These are phyloP conservation scores for Aureobasidium sp. DNA, from an alignment of 2,329 filamentous ascomycete species.

Conservation along the genomic window DNA sequence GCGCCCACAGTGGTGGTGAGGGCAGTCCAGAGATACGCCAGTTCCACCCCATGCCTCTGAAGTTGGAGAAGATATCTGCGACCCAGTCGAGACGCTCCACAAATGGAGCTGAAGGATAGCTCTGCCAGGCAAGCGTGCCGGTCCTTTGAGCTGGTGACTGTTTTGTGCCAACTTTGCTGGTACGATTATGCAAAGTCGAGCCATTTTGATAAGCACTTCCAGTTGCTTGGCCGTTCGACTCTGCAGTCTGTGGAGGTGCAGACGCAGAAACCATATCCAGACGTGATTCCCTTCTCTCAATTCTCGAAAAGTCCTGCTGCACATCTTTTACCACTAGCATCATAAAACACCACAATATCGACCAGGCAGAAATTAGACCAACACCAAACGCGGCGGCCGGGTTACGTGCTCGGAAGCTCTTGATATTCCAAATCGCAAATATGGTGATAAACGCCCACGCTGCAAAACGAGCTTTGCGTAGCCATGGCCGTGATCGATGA, in stretches of 20 bases:
- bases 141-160: constrained; percentile 19
- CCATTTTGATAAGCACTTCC: constrained; percentile 1
- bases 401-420: constrained; percentile 39
- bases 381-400: constrained; percentile 47
- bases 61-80: constrained; percentile 47
- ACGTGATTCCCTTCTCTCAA: constrained; percentile 35
- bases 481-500: constrained; percentile 32
- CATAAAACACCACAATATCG: constrained; percentile 44
- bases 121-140: constrained; percentile 44
- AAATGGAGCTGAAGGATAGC: constrained; percentile 40
- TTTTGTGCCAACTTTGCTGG: constrained; percentile 19
- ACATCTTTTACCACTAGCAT: constrained; percentile 49
- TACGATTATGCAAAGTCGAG: constrained; percentile 12
- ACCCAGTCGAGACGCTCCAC: constrained; percentile 51
- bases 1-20: constrained; percentile 34
- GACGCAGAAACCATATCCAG: not conserved
- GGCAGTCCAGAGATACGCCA: constrained; percentile 45
- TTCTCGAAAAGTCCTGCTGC: constrained; percentile 47
- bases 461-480: constrained; percentile 36
- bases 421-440: constrained; percentile 37
- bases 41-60: constrained; percentile 54
- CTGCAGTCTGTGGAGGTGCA: not conserved
- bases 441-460: constrained; percentile 38
- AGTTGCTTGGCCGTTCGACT: constrained; percentile 5
- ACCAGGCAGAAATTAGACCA: constrained; percentile 48